phyloP scores from a whole-genome alignment of 2,329 filamentous ascomycete genomes.

The Paecilomyces sp. region DNA sequence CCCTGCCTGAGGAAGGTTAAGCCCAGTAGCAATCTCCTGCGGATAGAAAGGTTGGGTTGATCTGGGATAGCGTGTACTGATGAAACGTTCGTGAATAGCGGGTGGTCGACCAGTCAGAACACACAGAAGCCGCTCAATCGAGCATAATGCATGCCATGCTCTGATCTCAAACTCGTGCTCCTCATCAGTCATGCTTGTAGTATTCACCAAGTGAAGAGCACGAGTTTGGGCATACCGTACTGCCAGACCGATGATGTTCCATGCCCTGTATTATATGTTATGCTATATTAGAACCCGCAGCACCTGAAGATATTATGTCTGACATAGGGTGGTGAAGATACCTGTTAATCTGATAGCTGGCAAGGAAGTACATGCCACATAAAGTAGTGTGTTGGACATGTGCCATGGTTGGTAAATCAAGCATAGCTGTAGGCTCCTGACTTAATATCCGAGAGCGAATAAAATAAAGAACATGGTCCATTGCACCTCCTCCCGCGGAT shows the following conservation, averaged over 20 bases:
- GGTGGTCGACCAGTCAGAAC: constrained; percentile 31
- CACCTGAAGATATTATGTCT: neutral
- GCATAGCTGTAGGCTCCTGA: constrained; percentile 16
- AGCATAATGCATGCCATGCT: constrained; percentile 35
- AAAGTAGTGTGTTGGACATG: constrained; percentile 31
- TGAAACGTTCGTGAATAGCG: constrained; percentile 18
- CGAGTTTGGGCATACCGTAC: constrained; percentile 27
- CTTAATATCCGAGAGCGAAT: constrained; percentile 26
- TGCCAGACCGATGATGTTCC: constrained; percentile 26
- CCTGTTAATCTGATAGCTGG: constrained; percentile 33
- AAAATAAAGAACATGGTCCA: constrained; percentile 31
- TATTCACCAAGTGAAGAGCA: constrained; percentile 30
- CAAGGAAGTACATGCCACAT: constrained; percentile 31
- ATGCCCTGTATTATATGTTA: constrained; percentile 20
- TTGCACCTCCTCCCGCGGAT: constrained; percentile 12
- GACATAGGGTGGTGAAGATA: constrained; percentile 13
- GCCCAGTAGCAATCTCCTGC: constrained; percentile 11
- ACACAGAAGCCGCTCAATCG: constrained; percentile 26
- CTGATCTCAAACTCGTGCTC: constrained; percentile 26
- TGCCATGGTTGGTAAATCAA: constrained; percentile 25
- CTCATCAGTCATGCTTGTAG: constrained; percentile 14
- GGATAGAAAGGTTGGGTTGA: constrained; percentile 6
- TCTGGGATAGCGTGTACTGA: constrained; percentile 22
- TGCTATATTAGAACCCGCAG: neutral
- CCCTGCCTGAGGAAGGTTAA: constrained; percentile 2